Base-by-base conservation (phyloP, 2,329 filamentous ascomycete genomes). In the Emericellopsis atlantica region DNA sequence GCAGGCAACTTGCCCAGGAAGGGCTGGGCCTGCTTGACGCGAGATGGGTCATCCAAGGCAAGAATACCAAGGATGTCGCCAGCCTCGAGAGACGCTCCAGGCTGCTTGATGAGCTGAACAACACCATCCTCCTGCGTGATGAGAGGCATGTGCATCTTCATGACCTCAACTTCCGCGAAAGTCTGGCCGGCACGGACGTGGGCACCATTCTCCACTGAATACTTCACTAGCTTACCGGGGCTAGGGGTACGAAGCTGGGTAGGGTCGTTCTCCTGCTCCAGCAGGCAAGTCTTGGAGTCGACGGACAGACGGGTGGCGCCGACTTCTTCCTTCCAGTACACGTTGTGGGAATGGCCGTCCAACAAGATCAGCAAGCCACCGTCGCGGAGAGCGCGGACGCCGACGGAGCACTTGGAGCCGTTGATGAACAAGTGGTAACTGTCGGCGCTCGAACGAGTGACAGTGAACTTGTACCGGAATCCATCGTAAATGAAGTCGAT, bases 71-170 rank as follows among this genome's bases (percentile, higher is more conserved):
- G 78, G 45, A 98, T 96, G 59, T 98, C 92, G 62, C 92, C 92
- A 57, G 92, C 92, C 62, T 96, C 89, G 37, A 98, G 83, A 15
- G 88, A 93, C n/a, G 92, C 85, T 60, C 92, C 92, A 47, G 92
- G 92, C 67, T 96, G 92, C 77, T 98, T 98, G 72, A 98, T 95
- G 54, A 98, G 77, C 68, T 95, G 92, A 43, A 98, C 90, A 41
- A 94, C 76, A 70, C 92, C 92, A 53, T 95, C 92, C 62, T 98
- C 92, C 58, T 89, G 83, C 3, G 92, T 85, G 46, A 98, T 76
- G 42, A 98, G 74, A 55, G 92, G 92, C 92, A 98, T 98, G 75
- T 96, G 96, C 92, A 98, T 98, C 76, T 98, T 98, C 92, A 98
- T 98, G 65, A 98, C 92, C 66, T 98, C 92, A 33, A 98, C 90